Evolutionary conservation across 164 flowering plant genomes (phyloP), one percentile per base, ranked within the genome.

Genomic region (Berberis vulgaris): DNA sequence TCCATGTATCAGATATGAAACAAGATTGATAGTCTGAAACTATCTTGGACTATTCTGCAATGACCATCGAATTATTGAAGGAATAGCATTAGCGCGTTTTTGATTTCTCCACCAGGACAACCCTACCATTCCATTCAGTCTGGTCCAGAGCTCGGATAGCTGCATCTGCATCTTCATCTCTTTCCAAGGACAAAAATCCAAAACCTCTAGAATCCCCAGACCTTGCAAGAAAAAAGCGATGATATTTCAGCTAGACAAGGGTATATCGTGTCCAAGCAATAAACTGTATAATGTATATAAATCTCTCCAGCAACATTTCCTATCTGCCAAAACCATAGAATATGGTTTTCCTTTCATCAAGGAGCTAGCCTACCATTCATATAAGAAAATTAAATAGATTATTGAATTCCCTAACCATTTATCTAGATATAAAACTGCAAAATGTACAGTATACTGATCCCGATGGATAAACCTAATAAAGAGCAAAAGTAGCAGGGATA

Each of bases 141-240:
- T 73, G 72, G 59, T 77, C 80, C 49, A 77, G 70, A 63, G 80
- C 74, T 47, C 75, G 67, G 49, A 77, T 77, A 1, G 80, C 77
- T 55, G 74, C 80, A 77, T 77, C 80, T 11, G 80, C 80, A 61
- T 73, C 79, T 71, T 78, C 77, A 69, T 76, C 81, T 69, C 67
- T 73, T 58, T 78, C 77, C 73, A 78, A 69, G 43, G 81, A 63
- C 57, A 78, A 66, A 59, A 78, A 76, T 12, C 81, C 81, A 71
- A 75, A 78, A 50, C 81, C 79, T 58, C 81, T 75, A 61, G 81
- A 78, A 69, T 75, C 78, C 41, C 81, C 81, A 44, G 77, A 70
- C 77, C 81, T 78, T 59, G 43, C 45, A 70, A 65, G 45, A 65
- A 53, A 57, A 57, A 40, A 45, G 12, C 11, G 4, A 52, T 26